Evolutionary conservation across 345 rosid species (phyloP).

Genomic region (Salix brachista): DNA sequence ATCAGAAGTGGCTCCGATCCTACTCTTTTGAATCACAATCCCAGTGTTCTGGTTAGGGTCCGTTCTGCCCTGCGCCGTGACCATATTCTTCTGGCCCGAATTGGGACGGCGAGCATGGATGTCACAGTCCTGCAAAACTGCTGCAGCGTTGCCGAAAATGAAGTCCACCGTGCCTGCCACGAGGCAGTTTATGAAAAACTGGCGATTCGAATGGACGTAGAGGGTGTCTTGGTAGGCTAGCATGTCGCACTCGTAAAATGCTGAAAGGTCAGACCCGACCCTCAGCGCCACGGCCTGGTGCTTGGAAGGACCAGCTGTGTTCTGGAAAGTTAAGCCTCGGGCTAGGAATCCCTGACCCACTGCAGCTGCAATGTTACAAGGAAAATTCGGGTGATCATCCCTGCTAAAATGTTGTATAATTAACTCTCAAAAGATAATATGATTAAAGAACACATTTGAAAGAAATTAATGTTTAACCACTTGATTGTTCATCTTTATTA

Average conservation of each 20-base stretch:
- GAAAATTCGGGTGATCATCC: background rate
- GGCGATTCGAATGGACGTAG: conserved; percentile 65
- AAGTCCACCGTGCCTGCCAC: conserved; percentile 81
- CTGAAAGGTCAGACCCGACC: conserved; percentile 70
- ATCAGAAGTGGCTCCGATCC: conserved; percentile 80
- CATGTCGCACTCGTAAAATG: conserved; percentile 72
- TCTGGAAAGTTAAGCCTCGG: conserved; percentile 62
- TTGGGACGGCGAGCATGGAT: conserved; percentile 83
- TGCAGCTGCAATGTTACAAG: conserved; percentile 43
- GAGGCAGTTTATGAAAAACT: conserved; percentile 59
- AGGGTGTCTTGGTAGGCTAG: conserved; percentile 81
- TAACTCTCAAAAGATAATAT: background rate
- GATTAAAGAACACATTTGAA: background rate
- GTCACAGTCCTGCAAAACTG: conserved; percentile 65
- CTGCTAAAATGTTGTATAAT: background rate
- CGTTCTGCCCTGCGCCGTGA: conserved; percentile 83
- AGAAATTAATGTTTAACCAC: background rate
- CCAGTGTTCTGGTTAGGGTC: conserved; percentile 95
- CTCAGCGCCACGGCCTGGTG: conserved; percentile 78
- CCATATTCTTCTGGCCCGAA: conserved; percentile 90
- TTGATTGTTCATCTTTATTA: background rate
- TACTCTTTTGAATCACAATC: conserved; percentile 74
- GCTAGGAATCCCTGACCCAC: conserved; percentile 79
- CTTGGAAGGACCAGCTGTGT: conserved; percentile 79
- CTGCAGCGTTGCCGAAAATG: conserved; percentile 71